A percentile compares a stretch with the other conserved stretches of the same genome.
Conservation (phyloP, 208 protist genomes). For the Acanthamoeba comandoni region DNA sequence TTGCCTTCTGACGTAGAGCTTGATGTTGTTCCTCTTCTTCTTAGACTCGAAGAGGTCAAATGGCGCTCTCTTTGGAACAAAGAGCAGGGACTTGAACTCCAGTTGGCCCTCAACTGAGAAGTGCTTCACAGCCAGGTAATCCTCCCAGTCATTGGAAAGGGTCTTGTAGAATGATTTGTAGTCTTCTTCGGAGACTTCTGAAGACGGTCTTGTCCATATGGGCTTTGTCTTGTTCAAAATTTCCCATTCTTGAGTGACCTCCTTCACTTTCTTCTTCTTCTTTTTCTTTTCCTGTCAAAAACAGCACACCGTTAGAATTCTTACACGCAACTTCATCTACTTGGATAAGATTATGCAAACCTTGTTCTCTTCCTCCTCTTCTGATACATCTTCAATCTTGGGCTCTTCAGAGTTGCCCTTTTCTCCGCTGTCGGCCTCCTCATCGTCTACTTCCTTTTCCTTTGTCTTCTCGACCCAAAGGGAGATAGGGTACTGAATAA, state of each 20-base stretch:
- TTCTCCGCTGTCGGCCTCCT: slow-evolving; percentile 84
- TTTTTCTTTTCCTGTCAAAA: slow-evolving; percentile 83
- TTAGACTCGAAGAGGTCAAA: slow-evolving; percentile 98
- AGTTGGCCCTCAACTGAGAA: slow-evolving; percentile 97
- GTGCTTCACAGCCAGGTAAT: slow-evolving; percentile 96
- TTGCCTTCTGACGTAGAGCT: slow-evolving; percentile 93
- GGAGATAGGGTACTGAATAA: slow-evolving; percentile 98
- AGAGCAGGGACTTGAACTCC: slow-evolving; percentile 97
- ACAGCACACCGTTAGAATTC: slow-evolving; percentile 22
- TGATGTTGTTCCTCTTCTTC: slow-evolving; percentile 98
- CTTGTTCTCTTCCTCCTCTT: slow-evolving; percentile 86
- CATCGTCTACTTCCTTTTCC: slow-evolving; percentile 95
- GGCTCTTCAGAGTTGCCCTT: slow-evolving; percentile 81
- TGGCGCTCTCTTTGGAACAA: slow-evolving; percentile 95
- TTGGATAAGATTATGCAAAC: no score
- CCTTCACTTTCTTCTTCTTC: slow-evolving; percentile 91
- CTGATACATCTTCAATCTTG: slow-evolving; percentile 87
- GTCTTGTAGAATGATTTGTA: slow-evolving; percentile 99
- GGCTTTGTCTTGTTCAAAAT: slow-evolving; percentile 98
- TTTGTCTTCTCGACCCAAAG: slow-evolving; percentile 95
- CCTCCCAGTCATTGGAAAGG: slow-evolving; percentile 97
- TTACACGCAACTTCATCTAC: no score
- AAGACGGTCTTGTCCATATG: slow-evolving; percentile 96
- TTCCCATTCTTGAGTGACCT: slow-evolving; percentile 92
- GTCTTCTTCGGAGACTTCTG: slow-evolving; percentile 97